Conservation (phyloP, 2,329 filamentous ascomycete species). For the Didymella glomerata region DNA sequence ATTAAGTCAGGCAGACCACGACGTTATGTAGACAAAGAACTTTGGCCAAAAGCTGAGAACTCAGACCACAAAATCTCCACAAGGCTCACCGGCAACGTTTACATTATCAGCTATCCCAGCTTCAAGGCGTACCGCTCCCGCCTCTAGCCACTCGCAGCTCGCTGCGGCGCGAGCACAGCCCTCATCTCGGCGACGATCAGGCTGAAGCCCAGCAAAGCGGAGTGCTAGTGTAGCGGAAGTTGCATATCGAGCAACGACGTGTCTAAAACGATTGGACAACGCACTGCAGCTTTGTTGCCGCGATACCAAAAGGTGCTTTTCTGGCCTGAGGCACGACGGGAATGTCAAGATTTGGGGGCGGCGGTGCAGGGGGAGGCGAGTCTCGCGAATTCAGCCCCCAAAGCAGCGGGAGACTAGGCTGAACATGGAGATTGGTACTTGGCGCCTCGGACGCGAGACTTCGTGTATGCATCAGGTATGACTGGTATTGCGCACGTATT, state of each 20-base stretch:
- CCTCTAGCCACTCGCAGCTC: slow-evolving; percentile 10
- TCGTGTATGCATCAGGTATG: slow-evolving; percentile 5
- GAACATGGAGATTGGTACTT: slow-evolving; percentile 7
- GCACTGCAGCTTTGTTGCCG: not conserved
- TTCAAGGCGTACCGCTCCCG: slow-evolving; percentile 28
- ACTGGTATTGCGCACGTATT: slow-evolving; percentile 1
- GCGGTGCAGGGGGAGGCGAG: slow-evolving; percentile 38
- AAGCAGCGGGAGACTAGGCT: slow-evolving; percentile 9
- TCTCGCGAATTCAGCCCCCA: slow-evolving; percentile 13
- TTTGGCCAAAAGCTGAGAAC: not conserved
- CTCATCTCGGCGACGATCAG: slow-evolving; percentile 25
- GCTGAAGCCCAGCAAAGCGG: slow-evolving; percentile 1
- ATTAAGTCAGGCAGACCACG: not conserved
- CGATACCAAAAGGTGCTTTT: not conserved
- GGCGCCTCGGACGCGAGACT: slow-evolving; percentile 1
- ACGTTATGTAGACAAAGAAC: slow-evolving; percentile 2
- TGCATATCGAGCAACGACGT: slow-evolving; percentile 1
- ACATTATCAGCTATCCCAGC: slow-evolving; percentile 7
- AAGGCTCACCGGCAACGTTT: slow-evolving; percentile 16
- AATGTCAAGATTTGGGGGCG: not conserved
- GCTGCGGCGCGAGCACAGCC: slow-evolving; percentile 31
- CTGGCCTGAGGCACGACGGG: slow-evolving; percentile 3
- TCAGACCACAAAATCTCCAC: slow-evolving; percentile 9
- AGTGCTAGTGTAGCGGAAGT: not conserved
- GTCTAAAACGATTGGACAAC: not conserved